These are phyloP conservation scores for Singerocomus inundabilis DNA, from an alignment of 1,284 basidiomycete genomes.

Conservation along the genomic window DNA sequence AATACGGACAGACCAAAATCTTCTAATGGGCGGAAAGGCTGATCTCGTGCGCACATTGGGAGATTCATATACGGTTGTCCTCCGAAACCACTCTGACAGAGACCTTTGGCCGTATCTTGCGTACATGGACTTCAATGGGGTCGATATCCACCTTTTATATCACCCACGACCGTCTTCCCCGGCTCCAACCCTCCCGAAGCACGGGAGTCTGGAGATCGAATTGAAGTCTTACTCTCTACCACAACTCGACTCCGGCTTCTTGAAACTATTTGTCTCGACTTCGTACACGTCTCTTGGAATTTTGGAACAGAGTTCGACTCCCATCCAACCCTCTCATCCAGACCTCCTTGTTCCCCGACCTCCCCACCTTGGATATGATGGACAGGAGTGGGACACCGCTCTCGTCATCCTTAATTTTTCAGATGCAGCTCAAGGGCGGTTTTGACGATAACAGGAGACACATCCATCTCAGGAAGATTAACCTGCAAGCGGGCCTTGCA, in stretches of 20 bases:
- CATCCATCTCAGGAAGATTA: background rate
- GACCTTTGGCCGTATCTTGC: constrained; percentile 49
- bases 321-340: constrained; percentile 17
- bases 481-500: constrained; percentile 13
- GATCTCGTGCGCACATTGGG: constrained; percentile 36
- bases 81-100: constrained; percentile 40
- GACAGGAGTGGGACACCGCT: constrained; percentile 34
- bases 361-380: constrained; percentile 10
- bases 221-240: constrained; percentile 37
- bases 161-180: constrained; percentile 34
- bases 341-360: constrained; percentile 9
- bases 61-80: constrained; percentile 38
- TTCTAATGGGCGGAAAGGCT: constrained; percentile 39
- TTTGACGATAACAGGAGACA: background rate
- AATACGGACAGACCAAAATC: constrained; percentile 36
- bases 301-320: constrained; percentile 39
- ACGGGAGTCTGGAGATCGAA: constrained; percentile 37
- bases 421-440: constrained; percentile 5
- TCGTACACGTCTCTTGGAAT: constrained; percentile 41
- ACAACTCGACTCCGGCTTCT: constrained; percentile 39
- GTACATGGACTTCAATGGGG: constrained; percentile 46
- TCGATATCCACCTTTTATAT: constrained; percentile 43
- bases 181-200: constrained; percentile 36
- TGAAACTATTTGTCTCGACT: constrained; percentile 48
- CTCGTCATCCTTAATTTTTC: constrained; percentile 27